Percentiles rank a stretch among this genome's conserved stretches.
These are phyloP conservation scores for Apodospora peruviana DNA, from an alignment of 495 filamentous ascomycete genomes.

Conservation along the genomic window DNA sequence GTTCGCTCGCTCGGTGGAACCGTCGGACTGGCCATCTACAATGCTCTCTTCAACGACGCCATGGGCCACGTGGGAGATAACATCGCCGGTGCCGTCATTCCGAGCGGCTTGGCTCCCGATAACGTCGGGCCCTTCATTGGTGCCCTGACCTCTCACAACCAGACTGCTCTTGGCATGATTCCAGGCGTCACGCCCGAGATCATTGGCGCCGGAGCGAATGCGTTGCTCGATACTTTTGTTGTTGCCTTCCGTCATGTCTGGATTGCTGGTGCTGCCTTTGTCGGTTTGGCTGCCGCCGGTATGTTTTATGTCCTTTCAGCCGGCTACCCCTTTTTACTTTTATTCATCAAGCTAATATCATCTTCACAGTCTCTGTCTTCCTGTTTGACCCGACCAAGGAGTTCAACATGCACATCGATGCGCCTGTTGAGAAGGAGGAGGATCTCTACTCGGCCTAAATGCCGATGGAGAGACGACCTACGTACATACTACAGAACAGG, in stretches of 20 bases:
- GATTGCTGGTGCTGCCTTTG: conserved; percentile 23
- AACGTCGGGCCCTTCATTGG: conserved; percentile 16
- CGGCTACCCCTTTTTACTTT: neutral
- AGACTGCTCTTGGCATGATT: conserved; percentile 8
- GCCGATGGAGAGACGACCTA: too few relatives aligned
- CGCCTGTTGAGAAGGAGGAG: conserved; percentile 19
- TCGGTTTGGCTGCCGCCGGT: conserved; percentile 17
- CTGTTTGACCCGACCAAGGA: conserved; percentile 15
- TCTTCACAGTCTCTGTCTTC: conserved; percentile 6
- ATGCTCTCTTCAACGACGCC: conserved; percentile 14
- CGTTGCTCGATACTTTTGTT: conserved; percentile 18
- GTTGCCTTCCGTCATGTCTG: conserved; percentile 24
- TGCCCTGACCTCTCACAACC: conserved; percentile 11
- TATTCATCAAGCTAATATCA: neutral
- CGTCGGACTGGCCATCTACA: conserved; percentile 30
- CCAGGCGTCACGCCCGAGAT: conserved; percentile 16
- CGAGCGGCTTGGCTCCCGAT: conserved; percentile 11
- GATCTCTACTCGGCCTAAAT: conserved; percentile 17
- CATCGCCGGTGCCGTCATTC: conserved; percentile 16
- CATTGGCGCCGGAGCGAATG: conserved; percentile 12
- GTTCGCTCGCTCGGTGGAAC: conserved; percentile 26
- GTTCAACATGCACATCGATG: conserved; percentile 21
- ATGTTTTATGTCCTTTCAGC: conserved; percentile 4
- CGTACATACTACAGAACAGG: too few relatives aligned
- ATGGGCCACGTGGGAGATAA: conserved; percentile 13